Percentiles rank a stretch among this genome's conserved stretches.
phyloP scores from a whole-genome alignment of 495 filamentous ascomycete species.

The Hypoxylon cercidicola region DNA sequence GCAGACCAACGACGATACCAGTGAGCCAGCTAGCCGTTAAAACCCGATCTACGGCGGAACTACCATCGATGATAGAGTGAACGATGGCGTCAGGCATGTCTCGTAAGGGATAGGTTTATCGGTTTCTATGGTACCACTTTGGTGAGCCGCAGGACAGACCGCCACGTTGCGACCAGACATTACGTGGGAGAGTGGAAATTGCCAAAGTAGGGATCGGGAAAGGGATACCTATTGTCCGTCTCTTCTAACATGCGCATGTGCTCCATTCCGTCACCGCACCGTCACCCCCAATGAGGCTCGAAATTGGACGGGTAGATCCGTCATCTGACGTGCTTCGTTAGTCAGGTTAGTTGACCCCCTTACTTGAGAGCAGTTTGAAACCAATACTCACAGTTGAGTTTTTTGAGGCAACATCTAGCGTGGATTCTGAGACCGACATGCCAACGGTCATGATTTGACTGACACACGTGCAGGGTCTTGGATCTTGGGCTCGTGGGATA shows the following conservation, averaged over 20 bases:
- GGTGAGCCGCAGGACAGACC: conserved; percentile 4
- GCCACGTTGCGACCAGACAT: conserved; percentile 5
- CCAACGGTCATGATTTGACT: too few species aligned
- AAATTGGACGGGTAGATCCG: conserved; percentile 8
- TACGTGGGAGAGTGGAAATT: not conserved
- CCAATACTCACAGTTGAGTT: not conserved
- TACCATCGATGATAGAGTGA: not conserved
- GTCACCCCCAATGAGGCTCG: too few species aligned
- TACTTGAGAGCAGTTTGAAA: not conserved
- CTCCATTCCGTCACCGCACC: too few species aligned
- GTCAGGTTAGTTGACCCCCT: conserved; percentile 1
- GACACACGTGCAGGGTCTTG: too few species aligned
- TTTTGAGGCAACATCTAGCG: too few species aligned
- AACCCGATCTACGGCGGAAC: conserved; percentile 1
- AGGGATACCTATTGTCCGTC: not conserved
- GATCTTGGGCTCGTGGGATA: too few species aligned
- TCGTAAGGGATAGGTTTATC: conserved; percentile 1
- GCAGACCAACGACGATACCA: not conserved
- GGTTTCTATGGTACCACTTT: not conserved
- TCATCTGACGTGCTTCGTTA: not conserved
- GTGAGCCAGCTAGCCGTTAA: not conserved
- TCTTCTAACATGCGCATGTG: too few species aligned
- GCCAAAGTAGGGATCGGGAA: not conserved
- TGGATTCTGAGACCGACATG: too few species aligned
- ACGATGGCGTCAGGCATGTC: conserved; percentile 10